Conservation (phyloP, 1,139 yeast genomes). For the Nakaseomyces delphensis region DNA sequence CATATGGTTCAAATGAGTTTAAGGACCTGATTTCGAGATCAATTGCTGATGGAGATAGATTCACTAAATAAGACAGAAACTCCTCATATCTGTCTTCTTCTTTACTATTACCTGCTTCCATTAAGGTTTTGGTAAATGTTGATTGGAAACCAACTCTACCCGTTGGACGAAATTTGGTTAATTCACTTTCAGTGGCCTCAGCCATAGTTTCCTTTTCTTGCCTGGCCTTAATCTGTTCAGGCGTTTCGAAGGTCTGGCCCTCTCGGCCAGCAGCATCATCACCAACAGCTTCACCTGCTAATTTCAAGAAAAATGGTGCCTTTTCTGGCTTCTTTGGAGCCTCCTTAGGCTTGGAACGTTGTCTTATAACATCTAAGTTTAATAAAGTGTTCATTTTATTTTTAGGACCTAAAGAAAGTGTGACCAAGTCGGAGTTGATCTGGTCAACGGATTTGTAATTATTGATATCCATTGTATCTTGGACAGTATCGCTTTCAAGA, state of each 20-base stretch:
- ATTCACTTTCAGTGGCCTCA: slow-evolving; percentile 21
- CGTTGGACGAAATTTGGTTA: slow-evolving; percentile 29
- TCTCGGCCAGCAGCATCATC: slow-evolving; percentile 61
- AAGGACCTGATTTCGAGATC: slow-evolving; percentile 84
- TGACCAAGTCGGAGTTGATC: slow-evolving; percentile 52
- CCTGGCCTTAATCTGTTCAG: slow-evolving; percentile 13
- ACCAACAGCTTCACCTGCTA: slow-evolving; percentile 58
- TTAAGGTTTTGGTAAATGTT: slow-evolving; percentile 57
- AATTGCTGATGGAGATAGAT: slow-evolving; percentile 65
- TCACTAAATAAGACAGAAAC: slow-evolving; percentile 50
- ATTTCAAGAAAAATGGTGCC: slow-evolving; percentile 71
- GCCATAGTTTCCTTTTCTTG: slow-evolving; percentile 14
- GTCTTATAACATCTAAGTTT: slow-evolving; percentile 74
- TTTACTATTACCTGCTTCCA: slow-evolving; percentile 28
- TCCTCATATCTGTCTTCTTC: slow-evolving; percentile 34
- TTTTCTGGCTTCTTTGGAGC: slow-evolving; percentile 80
- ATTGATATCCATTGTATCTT: slow-evolving; percentile 23
- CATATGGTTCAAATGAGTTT: slow-evolving; percentile 42
- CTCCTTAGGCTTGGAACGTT: slow-evolving; percentile 82
- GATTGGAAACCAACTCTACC: slow-evolving; percentile 51
- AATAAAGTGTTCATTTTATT: slow-evolving; percentile 69
- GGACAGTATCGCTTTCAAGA: slow-evolving; percentile 31
- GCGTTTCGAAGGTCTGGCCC: slow-evolving; percentile 30
- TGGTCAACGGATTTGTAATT: slow-evolving; percentile 56
- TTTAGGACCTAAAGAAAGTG: slow-evolving; percentile 71